Conservation (phyloP, 1,284 basidiomycete genomes). For the Apiotrichum brassicae region DNA sequence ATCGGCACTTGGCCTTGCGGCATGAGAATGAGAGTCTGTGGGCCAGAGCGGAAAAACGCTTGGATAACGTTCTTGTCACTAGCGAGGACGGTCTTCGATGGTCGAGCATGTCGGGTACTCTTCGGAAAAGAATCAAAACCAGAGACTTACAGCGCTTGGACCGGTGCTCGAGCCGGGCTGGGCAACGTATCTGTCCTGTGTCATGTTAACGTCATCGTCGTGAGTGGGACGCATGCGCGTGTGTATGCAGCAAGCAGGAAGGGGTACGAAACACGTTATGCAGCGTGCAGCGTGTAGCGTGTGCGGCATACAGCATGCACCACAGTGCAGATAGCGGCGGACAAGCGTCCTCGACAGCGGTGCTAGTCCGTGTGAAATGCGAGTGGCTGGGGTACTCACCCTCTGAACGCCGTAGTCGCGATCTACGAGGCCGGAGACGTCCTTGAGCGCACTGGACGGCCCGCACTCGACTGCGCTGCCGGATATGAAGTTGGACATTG, state of each 20-base stretch:
- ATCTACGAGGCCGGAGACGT: constrained; percentile 32
- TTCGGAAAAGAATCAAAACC: not conserved
- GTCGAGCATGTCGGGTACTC: not conserved
- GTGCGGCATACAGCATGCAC: too few species aligned
- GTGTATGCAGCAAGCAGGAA: too few species aligned
- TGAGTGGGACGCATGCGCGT: too few species aligned
- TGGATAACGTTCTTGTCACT: too few species aligned
- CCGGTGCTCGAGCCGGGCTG: constrained; percentile 8
- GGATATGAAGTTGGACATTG: constrained; percentile 35
- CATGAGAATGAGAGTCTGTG: too few species aligned
- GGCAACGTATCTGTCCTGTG: constrained; percentile 13
- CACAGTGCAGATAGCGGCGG: too few species aligned
- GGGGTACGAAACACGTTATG: too few species aligned
- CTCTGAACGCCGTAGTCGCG: constrained; percentile 35
- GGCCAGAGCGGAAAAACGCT: not conserved
- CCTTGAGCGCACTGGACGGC: constrained; percentile 34
- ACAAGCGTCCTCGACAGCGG: too few species aligned
- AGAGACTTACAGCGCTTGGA: constrained; percentile 10
- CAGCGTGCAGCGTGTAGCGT: too few species aligned
- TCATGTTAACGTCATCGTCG: not conserved
- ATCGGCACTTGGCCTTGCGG: not conserved
- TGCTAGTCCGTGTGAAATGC: too few species aligned
- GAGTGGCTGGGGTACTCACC: constrained; percentile 17
- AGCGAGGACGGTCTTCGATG: too few species aligned
- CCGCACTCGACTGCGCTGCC: constrained; percentile 37